Base-by-base conservation (phyloP, 371 early-diverging fungal genomes). In the Zancudomyces culisetae region DNA sequence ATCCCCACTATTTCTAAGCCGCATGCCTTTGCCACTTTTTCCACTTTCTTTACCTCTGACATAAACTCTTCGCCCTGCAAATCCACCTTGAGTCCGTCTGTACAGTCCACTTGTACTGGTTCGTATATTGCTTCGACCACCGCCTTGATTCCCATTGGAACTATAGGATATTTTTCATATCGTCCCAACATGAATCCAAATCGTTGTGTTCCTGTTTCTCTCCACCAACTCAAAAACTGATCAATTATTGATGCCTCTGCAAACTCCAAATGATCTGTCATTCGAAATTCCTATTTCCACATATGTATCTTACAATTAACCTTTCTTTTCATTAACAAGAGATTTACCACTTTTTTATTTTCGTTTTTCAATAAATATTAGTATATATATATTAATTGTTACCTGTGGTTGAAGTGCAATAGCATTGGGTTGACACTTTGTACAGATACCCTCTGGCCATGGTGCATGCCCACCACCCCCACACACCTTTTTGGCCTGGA, bases 191-290 rank as follows among this genome's bases (percentile, higher is more conserved):
- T 63, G 56, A 85, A 83, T 10, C 95, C 98, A 59, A 95, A 80
- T 13, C 93, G 80, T 68, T 98, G 98, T 42, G 67, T 70, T 18
- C 92, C 89, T 24, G 90, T 82, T 18, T 70, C 56, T 48, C 90
- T 78, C 96, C 96, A 96, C 59, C 74, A 87, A 35, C 75, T 66
- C 49, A 98, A 70, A 60, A 98, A 87, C 27, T 72, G 69, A 54
- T 98, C 91, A 19, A 99, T 78, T n/a, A 94, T 58, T 12, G 66
- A 62, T 2, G 83, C 70, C 12, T 77, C 76, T n/a, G 96, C 87
- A 68, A 99, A 95, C 70, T 98, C 98, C 30, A 99, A 81, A 64
- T 98, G 97, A 63, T 99, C 99, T 2, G 98, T 93, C 80, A 92
- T 81, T 48, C 99, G 81, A 70, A 90, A 98, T 23, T 74, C 65